A percentile compares a stretch with the other conserved stretches of the same genome.
These are phyloP conservation scores for Plasmodium knowlesi DNA, from an alignment of 169 alveolate species.

Conservation along the genomic window DNA sequence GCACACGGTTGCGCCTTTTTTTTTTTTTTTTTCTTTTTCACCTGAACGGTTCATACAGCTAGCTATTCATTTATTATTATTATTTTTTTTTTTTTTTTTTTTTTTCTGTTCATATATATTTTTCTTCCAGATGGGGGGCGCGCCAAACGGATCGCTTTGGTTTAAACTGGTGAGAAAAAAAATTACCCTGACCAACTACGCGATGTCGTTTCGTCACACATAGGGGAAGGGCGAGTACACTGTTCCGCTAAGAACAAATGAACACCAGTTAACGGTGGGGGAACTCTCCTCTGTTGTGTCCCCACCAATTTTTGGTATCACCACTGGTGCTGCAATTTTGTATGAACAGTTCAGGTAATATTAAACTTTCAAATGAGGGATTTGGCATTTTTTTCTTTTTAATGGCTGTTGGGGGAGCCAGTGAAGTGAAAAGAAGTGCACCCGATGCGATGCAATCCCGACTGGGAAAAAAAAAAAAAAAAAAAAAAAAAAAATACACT, in stretches of 20 bases:
- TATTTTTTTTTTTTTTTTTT: too few species aligned
- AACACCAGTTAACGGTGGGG: neutral
- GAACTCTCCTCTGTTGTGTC: neutral
- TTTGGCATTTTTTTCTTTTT: neutral
- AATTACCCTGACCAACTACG: neutral
- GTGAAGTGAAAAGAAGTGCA: neutral
- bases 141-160: neutral
- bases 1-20: neutral
- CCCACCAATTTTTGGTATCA: neutral
- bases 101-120: too few species aligned
- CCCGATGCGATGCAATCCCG: neutral
- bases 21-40: too few species aligned
- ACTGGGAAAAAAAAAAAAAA: neutral
- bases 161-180: neutral
- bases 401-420: neutral
- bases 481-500: slow-evolving; percentile 1
- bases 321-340: neutral
- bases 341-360: neutral
- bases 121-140: neutral
- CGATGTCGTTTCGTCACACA: neutral
- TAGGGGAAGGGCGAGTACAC: neutral
- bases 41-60: too few species aligned
- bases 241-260: neutral
- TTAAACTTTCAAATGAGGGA: neutral
- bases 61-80: too few species aligned